Evolutionary conservation across 345 rosid genomes (phyloP).

Genomic region (Brassica incana): DNA sequence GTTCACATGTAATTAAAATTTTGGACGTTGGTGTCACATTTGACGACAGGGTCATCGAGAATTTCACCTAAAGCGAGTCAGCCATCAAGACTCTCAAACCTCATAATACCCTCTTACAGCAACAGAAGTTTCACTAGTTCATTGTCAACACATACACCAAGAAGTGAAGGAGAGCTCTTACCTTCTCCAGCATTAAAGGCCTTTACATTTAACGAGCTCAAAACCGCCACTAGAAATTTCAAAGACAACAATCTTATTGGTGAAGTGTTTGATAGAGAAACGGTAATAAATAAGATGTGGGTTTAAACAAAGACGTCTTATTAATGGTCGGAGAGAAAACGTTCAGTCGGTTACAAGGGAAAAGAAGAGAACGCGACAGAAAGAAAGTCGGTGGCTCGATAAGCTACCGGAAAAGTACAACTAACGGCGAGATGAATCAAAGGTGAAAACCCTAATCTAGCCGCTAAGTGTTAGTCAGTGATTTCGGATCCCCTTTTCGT

Average conservation of each 20-base stretch:
- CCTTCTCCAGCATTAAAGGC: slow-evolving; percentile 76
- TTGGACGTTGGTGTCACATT: slow-evolving; percentile 13
- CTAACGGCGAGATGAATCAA: too few relatives aligned
- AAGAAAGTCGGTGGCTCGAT: too few relatives aligned
- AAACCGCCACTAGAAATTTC: slow-evolving; percentile 83
- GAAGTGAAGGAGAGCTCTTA: slow-evolving; percentile 84
- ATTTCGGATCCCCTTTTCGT: too few relatives aligned
- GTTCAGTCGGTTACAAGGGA: too few relatives aligned
- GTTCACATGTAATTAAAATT: not conserved
- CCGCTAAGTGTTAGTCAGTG: too few relatives aligned
- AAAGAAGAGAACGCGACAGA: too few relatives aligned
- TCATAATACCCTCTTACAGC: slow-evolving; percentile 60
- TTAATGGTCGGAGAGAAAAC: too few relatives aligned
- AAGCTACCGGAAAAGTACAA: too few relatives aligned
- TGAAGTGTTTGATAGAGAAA: slow-evolving; percentile 13
- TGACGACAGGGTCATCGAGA: slow-evolving; percentile 52
- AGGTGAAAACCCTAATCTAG: too few relatives aligned
- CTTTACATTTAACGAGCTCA: slow-evolving; percentile 69
- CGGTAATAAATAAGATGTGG: too few relatives aligned
- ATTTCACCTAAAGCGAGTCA: slow-evolving; percentile 55
- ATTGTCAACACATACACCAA: slow-evolving; percentile 50
- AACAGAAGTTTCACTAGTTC: slow-evolving; percentile 50
- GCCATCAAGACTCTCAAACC: slow-evolving; percentile 56
- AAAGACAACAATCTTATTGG: slow-evolving; percentile 79
- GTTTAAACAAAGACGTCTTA: too few relatives aligned